Evolutionary conservation across 2,329 filamentous ascomycete species (phyloP).

Genomic region (Akanthomyces muscarius): DNA sequence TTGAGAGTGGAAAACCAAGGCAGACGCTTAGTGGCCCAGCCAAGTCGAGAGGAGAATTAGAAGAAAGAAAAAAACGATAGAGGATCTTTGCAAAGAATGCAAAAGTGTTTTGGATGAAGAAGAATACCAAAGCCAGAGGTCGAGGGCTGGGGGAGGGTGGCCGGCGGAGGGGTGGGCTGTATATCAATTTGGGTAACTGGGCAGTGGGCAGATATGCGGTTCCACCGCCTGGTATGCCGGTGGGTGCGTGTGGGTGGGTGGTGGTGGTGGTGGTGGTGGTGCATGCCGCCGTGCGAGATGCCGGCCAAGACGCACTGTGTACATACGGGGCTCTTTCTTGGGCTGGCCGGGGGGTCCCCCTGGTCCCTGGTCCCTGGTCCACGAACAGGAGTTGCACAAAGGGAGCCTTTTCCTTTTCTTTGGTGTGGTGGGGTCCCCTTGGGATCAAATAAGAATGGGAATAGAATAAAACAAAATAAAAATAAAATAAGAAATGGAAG

Average conservation of each 20-base stretch:
- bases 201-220: neutral
- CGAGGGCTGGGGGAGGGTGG: constrained; percentile 6
- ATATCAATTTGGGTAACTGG: neutral
- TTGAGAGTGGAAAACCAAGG: neutral
- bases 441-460: neutral
- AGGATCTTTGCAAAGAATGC: constrained; percentile 6
- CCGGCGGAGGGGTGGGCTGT: constrained; percentile 3
- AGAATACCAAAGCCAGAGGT: constrained; percentile 4
- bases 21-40: neutral
- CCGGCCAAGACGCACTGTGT: neutral
- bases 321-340: constrained; percentile 2
- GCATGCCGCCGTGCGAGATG: neutral
- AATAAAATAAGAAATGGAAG: neutral
- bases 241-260: neutral
- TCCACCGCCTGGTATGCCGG: constrained; percentile 6
- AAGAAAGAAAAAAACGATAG: neutral
- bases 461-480: neutral
- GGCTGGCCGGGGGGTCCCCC: neutral
- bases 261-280: neutral
- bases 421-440: neutral
- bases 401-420: neutral
- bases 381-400: neutral
- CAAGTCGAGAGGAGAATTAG: neutral
- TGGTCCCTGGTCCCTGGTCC: neutral
- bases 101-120: neutral